Evolutionary conservation across 2,329 filamentous ascomycete genomes (phyloP).

Genomic region (Nothopassalora personata): DNA sequence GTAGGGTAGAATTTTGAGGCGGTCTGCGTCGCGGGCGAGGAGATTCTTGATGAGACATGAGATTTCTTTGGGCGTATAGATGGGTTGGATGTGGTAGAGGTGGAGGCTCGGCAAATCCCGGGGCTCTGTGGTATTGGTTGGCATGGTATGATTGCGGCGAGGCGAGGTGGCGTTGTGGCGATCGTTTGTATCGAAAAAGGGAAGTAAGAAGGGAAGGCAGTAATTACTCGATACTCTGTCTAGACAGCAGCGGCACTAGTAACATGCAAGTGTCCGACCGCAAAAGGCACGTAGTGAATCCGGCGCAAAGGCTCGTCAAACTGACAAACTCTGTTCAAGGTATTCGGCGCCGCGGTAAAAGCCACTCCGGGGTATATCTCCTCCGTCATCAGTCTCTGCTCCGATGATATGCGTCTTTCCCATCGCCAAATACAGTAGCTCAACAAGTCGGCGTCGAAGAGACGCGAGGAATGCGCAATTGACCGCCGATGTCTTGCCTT

Average conservation of each 20-base stretch:
- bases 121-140: not conserved
- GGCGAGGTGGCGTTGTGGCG: not conserved
- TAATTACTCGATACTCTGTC: not conserved
- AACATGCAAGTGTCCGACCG: slow-evolving; percentile 1
- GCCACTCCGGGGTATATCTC: slow-evolving; percentile 9
- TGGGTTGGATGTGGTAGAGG: not conserved
- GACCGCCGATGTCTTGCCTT: slow-evolving; percentile 3
- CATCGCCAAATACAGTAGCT: not conserved
- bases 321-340: not conserved
- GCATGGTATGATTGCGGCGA: not conserved
- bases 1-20: not conserved
- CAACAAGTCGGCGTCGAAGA: not conserved
- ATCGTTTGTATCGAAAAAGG: not conserved
- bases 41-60: not conserved
- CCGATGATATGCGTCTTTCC: not conserved
- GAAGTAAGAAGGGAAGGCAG: not conserved
- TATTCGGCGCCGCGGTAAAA: slow-evolving; percentile 1
- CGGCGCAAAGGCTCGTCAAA: not conserved
- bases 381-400: not conserved
- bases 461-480: not conserved
- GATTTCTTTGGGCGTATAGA: not conserved
- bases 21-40: not conserved
- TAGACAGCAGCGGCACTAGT: not conserved
- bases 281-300: slow-evolving; percentile 3
- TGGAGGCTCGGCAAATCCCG: not conserved